A percentile compares a stretch with the other conserved stretches of the same genome.
These are phyloP conservation scores for Paramecium octaurelia DNA, from an alignment of 73 alveolate genomes.

Conservation along the genomic window DNA sequence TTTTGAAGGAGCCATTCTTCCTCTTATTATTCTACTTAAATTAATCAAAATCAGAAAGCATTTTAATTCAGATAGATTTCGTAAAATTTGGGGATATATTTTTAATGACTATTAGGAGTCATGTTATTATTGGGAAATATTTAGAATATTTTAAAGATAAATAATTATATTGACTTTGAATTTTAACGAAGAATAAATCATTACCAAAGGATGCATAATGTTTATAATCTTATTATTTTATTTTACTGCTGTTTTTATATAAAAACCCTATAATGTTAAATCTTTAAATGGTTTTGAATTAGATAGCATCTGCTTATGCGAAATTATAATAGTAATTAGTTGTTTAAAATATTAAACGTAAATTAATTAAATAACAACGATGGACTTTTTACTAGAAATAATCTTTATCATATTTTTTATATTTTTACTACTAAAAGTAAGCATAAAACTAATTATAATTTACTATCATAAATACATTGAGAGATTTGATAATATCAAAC, in stretches of 20 bases:
- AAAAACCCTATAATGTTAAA: neutral
- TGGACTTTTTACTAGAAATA: neutral
- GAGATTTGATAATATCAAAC: neutral
- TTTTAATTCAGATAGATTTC: neutral
- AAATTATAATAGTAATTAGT: neutral
- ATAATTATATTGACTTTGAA: neutral
- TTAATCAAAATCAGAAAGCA: neutral
- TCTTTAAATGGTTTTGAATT: neutral
- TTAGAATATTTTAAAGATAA: conserved; percentile 15
- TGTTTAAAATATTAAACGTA: neutral
- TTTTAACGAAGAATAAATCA: neutral
- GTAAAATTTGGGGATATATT: neutral
- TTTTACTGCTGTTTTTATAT: neutral
- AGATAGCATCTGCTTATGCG: neutral
- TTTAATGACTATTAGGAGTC: neutral
- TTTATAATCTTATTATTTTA: neutral
- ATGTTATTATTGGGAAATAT: conserved; percentile 28
- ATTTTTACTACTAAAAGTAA: neutral
- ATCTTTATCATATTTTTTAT: neutral
- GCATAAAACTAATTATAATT: neutral
- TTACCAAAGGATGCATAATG: neutral
- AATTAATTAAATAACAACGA: neutral
- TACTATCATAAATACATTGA: neutral
- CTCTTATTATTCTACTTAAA: neutral
- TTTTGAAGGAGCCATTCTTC: neutral